These are phyloP conservation scores for Fusarium penzigii DNA, from an alignment of 2,329 filamentous ascomycete species.

Conservation along the genomic window DNA sequence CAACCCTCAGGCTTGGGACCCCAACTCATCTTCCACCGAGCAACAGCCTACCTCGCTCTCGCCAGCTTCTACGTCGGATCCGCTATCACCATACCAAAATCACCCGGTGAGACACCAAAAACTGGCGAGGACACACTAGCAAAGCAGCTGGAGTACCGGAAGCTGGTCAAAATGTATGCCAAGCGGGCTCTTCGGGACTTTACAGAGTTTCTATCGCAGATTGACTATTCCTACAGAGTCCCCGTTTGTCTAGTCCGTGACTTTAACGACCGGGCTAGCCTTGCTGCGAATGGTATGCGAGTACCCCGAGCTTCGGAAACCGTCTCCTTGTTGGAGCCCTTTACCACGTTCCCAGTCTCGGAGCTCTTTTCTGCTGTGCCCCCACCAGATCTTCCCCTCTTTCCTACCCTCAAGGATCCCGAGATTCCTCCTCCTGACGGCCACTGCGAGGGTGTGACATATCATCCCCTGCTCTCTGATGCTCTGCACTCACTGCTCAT, in stretches of 20 bases:
- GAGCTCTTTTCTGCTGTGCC: slow-evolving; percentile 71
- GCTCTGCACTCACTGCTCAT: slow-evolving; percentile 77
- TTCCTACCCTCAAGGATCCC: slow-evolving; percentile 47
- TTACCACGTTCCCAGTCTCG: slow-evolving; percentile 50
- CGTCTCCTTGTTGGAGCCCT: slow-evolving; percentile 27
- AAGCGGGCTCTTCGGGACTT: slow-evolving; percentile 78
- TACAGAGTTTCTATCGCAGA: slow-evolving; percentile 67
- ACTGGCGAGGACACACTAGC: slow-evolving; percentile 9
- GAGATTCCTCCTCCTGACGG: slow-evolving; percentile 28
- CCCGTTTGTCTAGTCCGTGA: slow-evolving; percentile 60
- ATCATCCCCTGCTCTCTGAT: slow-evolving; percentile 78
- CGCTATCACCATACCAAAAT: background rate
- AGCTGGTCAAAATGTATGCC: slow-evolving; percentile 70
- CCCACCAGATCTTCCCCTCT: slow-evolving; percentile 66
- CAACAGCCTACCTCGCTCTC: slow-evolving; percentile 68
- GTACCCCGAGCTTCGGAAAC: slow-evolving; percentile 40
- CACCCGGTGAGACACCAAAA: background rate
- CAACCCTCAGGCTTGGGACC: slow-evolving; percentile 75
- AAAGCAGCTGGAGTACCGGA: slow-evolving; percentile 45
- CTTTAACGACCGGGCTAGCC: slow-evolving; percentile 58
- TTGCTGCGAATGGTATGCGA: slow-evolving; percentile 50
- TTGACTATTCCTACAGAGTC: slow-evolving; percentile 77
- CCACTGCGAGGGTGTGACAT: slow-evolving; percentile 52
- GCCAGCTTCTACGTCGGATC: slow-evolving; percentile 62
- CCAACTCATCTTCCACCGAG: slow-evolving; percentile 77